A percentile compares a stretch with the other conserved stretches of the same genome.
These are phyloP conservation scores for Thermoascus crustaceus DNA, from an alignment of 2,329 filamentous ascomycete genomes.

Conservation along the genomic window DNA sequence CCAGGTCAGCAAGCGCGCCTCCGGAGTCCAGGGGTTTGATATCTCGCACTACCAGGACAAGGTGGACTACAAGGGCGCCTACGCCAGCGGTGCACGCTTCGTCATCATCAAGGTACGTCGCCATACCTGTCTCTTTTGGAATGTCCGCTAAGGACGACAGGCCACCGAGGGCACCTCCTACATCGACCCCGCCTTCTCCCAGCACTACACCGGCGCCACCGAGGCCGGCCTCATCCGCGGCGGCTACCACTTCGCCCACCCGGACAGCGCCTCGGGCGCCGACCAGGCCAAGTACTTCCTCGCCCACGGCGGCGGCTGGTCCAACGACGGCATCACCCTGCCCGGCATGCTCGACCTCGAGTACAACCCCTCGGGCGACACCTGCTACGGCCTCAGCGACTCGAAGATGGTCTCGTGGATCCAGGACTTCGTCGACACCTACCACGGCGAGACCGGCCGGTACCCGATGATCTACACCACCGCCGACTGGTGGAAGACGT, in stretches of 20 bases:
- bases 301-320: conserved; percentile 48
- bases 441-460: conserved; percentile 38
- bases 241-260: conserved; percentile 50
- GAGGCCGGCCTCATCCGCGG: conserved; percentile 47
- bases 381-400: conserved; percentile 41
- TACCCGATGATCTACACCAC: conserved; percentile 49
- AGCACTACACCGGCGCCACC: conserved; percentile 45
- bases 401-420: conserved; percentile 47
- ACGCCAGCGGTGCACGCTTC: conserved; percentile 22
- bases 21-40: conserved; percentile 24
- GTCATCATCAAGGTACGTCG: conserved; percentile 25
- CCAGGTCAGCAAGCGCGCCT: conserved; percentile 8
- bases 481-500: conserved; percentile 47
- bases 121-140: neutral
- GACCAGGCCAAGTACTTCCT: conserved; percentile 47
- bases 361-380: conserved; percentile 30
- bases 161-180: conserved; percentile 47
- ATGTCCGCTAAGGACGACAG: conserved; percentile 26
- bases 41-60: conserved; percentile 23
- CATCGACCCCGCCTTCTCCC: conserved; percentile 39
- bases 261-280: conserved; percentile 36
- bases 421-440: conserved; percentile 45
- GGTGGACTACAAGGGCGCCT: conserved; percentile 22
- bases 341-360: conserved; percentile 53
- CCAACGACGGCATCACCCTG: conserved; percentile 35